phyloP scores from a whole-genome alignment of 306 rosid genomes.

The Dryas drummondii region DNA sequence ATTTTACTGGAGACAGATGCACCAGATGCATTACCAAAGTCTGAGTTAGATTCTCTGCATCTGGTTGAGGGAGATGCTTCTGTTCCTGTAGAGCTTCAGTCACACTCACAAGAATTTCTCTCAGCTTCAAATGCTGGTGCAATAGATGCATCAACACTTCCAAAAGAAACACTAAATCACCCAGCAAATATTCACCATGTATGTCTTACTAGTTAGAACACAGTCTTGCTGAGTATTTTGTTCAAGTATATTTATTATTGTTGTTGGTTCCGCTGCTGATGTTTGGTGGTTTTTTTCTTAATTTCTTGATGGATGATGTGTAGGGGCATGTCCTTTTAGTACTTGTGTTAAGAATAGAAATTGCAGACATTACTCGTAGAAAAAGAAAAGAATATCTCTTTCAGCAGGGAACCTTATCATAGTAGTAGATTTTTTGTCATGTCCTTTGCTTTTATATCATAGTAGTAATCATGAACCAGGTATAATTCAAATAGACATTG shows the following conservation, averaged over 20 bases:
- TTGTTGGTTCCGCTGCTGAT: neutral
- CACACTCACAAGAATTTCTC: conserved; percentile 19
- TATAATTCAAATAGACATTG: too few species aligned
- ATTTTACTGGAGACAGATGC: conserved; percentile 94
- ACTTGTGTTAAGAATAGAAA: too few species aligned
- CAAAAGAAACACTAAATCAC: conserved; percentile 71
- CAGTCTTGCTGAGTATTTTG: neutral
- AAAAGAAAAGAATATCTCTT: too few species aligned
- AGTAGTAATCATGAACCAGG: too few species aligned
- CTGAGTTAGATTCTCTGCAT: conserved; percentile 45
- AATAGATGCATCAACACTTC: conserved; percentile 43
- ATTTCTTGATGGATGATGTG: too few species aligned
- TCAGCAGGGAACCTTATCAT: too few species aligned
- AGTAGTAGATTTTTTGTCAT: too few species aligned
- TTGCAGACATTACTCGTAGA: too few species aligned
- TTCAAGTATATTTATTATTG: neutral
- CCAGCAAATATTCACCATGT: conserved; percentile 70
- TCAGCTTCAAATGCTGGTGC: conserved; percentile 23
- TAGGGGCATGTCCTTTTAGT: too few species aligned
- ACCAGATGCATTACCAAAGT: conserved; percentile 80
- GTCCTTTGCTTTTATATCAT: too few species aligned
- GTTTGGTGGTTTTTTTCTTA: too few species aligned
- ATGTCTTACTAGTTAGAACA: neutral
- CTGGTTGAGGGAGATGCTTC: conserved; percentile 67
- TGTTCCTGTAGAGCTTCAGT: conserved; percentile 32